Evolutionary conservation across 257 asterid genomes (phyloP).

Genomic region (Nicotiana tomentosiformis): DNA sequence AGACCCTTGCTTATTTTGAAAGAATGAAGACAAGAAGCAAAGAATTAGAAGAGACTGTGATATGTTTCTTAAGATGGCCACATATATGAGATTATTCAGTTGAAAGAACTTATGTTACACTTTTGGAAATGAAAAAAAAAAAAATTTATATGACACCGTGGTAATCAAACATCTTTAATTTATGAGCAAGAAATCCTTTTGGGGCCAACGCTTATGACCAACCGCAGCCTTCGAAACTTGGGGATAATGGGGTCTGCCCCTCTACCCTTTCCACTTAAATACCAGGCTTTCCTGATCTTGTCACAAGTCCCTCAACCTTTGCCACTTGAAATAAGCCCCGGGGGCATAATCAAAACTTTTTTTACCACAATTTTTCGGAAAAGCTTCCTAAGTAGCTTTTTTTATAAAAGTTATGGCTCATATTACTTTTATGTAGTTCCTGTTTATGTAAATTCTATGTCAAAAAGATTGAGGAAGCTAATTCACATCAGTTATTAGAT

Average conservation of each 20-base stretch:
- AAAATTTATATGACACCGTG: background rate
- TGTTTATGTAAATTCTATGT: background rate
- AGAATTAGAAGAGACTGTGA: background rate
- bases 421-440: background rate
- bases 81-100: background rate
- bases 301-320: no score
- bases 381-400: background rate
- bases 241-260: no score
- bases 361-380: background rate
- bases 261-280: no score
- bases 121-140: background rate
- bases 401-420: background rate
- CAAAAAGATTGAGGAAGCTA: background rate
- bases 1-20: background rate
- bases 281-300: no score
- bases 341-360: background rate
- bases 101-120: background rate
- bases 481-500: background rate
- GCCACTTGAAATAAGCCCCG: no score
- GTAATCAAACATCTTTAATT: background rate
- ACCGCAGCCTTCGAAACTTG: no score
- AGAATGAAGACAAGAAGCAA: constrained; percentile 3
- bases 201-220: no score
- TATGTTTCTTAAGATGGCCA: background rate
- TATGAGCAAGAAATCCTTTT: no score